A percentile compares a stretch with the other conserved stretches of the same genome.
Conservation (phyloP, 305 asterid species). For the Fraxinus sp. region DNA sequence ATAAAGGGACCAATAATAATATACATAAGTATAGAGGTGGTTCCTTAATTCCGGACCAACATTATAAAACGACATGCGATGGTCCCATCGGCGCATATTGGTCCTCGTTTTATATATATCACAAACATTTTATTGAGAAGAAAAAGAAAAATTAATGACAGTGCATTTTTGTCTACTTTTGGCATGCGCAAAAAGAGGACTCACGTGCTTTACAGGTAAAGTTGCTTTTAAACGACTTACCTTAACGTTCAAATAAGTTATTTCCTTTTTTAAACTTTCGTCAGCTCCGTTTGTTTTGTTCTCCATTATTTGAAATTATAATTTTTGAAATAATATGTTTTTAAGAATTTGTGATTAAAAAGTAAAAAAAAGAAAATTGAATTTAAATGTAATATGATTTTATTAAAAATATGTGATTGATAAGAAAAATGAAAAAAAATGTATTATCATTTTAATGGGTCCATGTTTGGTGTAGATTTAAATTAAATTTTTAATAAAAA, state of each 20-base stretch:
- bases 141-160: background rate
- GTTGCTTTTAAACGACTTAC: background rate
- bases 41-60: slow-evolving; percentile 49
- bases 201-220: slow-evolving; percentile 39
- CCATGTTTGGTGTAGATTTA: too few species aligned
- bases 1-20: background rate
- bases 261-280: background rate
- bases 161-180: slow-evolving; percentile 39
- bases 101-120: background rate
- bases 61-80: slow-evolving; percentile 28
- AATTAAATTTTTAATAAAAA: too few species aligned
- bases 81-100: slow-evolving; percentile 7
- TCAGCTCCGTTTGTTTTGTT: too few species aligned
- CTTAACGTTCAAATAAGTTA: too few species aligned
- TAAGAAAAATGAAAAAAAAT: too few species aligned
- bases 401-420: too few species aligned
- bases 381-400: too few species aligned
- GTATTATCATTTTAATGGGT: too few species aligned
- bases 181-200: slow-evolving; percentile 46
- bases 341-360: too few species aligned
- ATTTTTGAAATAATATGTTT: too few species aligned
- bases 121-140: background rate
- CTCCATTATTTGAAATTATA: too few species aligned
- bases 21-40: slow-evolving; percentile 23
- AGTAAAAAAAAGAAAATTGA: too few species aligned